These are phyloP conservation scores for Evansstolkia leycettana DNA, from an alignment of 495 filamentous ascomycete genomes.

Conservation along the genomic window DNA sequence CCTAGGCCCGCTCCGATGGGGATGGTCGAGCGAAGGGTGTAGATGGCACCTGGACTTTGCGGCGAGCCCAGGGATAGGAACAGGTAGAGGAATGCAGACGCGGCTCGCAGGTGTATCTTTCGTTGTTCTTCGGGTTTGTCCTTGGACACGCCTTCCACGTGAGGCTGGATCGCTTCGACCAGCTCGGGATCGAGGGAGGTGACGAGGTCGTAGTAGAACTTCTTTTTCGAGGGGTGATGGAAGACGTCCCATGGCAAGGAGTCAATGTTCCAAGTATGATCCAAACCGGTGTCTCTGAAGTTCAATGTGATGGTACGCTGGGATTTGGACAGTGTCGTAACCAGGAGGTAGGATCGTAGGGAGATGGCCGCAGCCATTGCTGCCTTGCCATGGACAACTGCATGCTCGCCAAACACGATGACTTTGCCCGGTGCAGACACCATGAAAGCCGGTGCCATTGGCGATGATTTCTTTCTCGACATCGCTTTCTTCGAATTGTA, in stretches of 20 bases:
- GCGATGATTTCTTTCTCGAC: conserved; percentile 34
- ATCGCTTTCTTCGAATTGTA: conserved; percentile 14
- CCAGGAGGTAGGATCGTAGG: conserved; percentile 86
- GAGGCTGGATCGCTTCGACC: conserved; percentile 62
- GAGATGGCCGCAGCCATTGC: conserved; percentile 92
- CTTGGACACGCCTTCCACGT: conserved; percentile 55
- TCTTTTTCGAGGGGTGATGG: conserved; percentile 69
- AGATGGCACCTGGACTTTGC: conserved; percentile 66
- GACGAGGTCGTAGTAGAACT: conserved; percentile 81
- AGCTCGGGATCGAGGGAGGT: conserved; percentile 75
- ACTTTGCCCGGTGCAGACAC: conserved; percentile 96
- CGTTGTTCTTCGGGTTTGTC: conserved; percentile 48
- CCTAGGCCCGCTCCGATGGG: conserved; percentile 87
- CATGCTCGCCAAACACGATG: conserved; percentile 94
- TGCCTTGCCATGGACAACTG: conserved; percentile 91
- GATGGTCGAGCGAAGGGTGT: conserved; percentile 87
- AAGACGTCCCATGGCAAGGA: conserved; percentile 76
- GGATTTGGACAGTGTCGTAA: conserved; percentile 80
- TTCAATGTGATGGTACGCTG: conserved; percentile 70
- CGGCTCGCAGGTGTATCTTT: conserved; percentile 70
- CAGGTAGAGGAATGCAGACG: conserved; percentile 80
- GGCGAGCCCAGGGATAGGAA: conserved; percentile 76
- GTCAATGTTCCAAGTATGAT: conserved; percentile 88
- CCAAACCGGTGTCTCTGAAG: conserved; percentile 76
- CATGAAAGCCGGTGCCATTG: conserved; percentile 79